Evolutionary conservation across 1,139 yeast species (phyloP), one percentile per base, ranked within the genome.

Genomic region (Magnusiomyces fungicola): DNA sequence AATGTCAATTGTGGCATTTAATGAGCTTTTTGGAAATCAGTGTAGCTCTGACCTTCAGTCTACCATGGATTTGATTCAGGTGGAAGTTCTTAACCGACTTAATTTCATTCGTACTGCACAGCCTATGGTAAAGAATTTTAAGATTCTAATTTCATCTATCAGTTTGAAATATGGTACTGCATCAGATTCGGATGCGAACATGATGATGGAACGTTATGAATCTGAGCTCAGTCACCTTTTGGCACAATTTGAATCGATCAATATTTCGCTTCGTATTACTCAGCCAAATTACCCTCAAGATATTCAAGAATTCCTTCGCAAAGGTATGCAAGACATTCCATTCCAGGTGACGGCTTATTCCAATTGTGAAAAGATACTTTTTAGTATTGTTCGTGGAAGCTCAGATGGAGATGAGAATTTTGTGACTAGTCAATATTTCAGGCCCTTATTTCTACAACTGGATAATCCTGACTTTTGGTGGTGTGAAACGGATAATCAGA

Each of bases 1-100:
- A 1, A 50, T 43, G 14, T 59, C 63, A 1, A 29, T 62, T 21
- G 55, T 53, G 22, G 63, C 61, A 2, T 40, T 58, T 10, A 49
- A 53, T 18, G 61, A 60, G 2, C 46, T 65, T 9, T 18, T 34
- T 16, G 10, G 22, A 18, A 34, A 18, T 34, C 22, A 12, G 10
- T 4, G 3, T 16, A 21, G 39, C 10, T 22, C 12, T 22, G 46
- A 67, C 3, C 59, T 80, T 43, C 71, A 72, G 24, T 69, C 74
- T 6, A 67, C 79, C 1, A 69, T 89, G 63, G 96, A 90, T 61
- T 62, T 65, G 19, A 66, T 88, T 21, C 95, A 89, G 53, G 66
- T 78, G 24, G 75, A 78, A n/a, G 77, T 83, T 2, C 71, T 86
- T 12, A 65, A 64, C 36, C 62, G 69, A 18, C 61, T 83, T 18